Conservation (phyloP, 2,329 filamentous ascomycete genomes). For the Leptosphaerulina australis region DNA sequence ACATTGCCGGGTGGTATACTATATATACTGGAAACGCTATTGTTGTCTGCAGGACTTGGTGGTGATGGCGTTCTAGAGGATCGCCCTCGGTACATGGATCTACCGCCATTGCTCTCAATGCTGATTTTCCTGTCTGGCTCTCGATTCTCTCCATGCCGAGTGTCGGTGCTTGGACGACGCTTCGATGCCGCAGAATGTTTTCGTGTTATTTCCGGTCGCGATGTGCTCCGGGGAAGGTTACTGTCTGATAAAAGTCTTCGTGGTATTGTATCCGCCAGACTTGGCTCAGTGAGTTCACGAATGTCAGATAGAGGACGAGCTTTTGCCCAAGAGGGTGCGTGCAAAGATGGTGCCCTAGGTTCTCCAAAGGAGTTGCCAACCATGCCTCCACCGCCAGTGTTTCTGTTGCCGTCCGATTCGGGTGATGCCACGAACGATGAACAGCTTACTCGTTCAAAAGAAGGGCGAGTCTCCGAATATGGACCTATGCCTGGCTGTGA, state of each 20-base stretch:
- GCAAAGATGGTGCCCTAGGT: constrained; percentile 31
- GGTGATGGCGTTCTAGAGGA: constrained; percentile 43
- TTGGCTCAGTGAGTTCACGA: constrained; percentile 57
- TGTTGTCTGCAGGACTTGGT: constrained; percentile 40
- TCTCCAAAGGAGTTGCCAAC: constrained; percentile 33
- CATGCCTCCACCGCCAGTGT: constrained; percentile 32
- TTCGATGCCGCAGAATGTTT: constrained; percentile 42
- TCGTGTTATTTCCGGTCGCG: constrained; percentile 38
- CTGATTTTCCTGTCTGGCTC: constrained; percentile 39
- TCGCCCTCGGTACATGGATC: constrained; percentile 34
- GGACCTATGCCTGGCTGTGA: constrained; percentile 29
- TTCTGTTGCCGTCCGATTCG: constrained; percentile 19
- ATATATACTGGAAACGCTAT: constrained; percentile 53
- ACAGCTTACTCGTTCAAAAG: constrained; percentile 25
- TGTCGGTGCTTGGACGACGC: constrained; percentile 40
- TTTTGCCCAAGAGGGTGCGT: constrained; percentile 42
- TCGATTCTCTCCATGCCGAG: constrained; percentile 34
- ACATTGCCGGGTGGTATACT: constrained; percentile 54
- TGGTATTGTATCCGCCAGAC: constrained; percentile 49
- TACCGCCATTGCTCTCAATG: constrained; percentile 35
- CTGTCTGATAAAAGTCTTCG: constrained; percentile 33
- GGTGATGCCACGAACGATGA: constrained; percentile 20
- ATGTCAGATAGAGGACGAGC: constrained; percentile 57
- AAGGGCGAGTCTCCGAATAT: constrained; percentile 22
- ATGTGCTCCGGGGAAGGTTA: constrained; percentile 30